Conservation (phyloP, 2,329 filamentous ascomycete genomes). For the Venturia nashicola region DNA sequence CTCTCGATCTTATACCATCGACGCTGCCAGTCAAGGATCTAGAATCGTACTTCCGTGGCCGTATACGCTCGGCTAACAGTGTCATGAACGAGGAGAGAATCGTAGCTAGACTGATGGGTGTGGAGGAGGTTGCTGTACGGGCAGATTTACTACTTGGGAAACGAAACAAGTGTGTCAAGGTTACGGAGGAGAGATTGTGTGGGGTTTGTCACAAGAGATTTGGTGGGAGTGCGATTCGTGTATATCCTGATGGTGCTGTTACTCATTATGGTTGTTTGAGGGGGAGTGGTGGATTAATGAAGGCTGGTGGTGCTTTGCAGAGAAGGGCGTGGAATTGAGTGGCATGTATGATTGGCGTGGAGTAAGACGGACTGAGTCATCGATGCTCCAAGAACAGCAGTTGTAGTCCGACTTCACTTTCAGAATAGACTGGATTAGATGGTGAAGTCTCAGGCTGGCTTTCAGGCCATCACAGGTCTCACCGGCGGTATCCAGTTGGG, state of each 20-base stretch:
- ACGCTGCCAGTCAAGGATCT: conserved; percentile 66
- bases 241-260: conserved; percentile 57
- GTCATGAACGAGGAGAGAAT: conserved; percentile 71
- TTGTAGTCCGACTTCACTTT: too few species aligned
- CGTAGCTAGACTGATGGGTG: conserved; percentile 61
- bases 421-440: too few species aligned
- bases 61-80: conserved; percentile 76
- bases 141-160: conserved; percentile 58
- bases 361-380: too few species aligned
- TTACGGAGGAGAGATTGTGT: conserved; percentile 81
- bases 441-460: background rate
- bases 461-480: background rate
- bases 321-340: background rate
- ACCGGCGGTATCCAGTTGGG: background rate
- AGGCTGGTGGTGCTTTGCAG: background rate
- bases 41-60: conserved; percentile 81
- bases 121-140: conserved; percentile 67
- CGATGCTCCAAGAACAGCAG: too few species aligned
- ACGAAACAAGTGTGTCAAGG: conserved; percentile 57
- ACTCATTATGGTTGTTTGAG: conserved; percentile 38
- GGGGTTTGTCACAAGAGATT: conserved; percentile 88
- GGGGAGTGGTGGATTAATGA: background rate
- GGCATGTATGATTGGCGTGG: too few species aligned
- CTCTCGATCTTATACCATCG: conserved; percentile 74
- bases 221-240: conserved; percentile 80